Conservation (phyloP, 345 rosid genomes). For the Eucalyptus sp. region DNA sequence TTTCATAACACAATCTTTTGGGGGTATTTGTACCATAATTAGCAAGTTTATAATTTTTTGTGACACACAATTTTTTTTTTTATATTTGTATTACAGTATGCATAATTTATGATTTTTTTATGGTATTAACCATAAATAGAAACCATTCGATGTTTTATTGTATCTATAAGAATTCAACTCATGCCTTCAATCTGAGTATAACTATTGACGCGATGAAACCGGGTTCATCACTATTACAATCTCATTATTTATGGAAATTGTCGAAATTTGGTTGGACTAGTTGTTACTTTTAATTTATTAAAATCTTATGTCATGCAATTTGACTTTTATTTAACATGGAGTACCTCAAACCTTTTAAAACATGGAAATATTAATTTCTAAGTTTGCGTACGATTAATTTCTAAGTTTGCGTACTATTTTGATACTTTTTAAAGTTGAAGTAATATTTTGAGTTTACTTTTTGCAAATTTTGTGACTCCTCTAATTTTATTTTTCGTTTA, state of each 20-base stretch:
- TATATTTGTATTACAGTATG: too few relatives aligned
- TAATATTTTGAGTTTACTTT: too few relatives aligned
- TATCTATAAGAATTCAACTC: background rate
- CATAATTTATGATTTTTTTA: too few relatives aligned
- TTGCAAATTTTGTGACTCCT: background rate
- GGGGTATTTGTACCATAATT: too few relatives aligned
- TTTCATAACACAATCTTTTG: too few relatives aligned
- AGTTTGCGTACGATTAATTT: background rate
- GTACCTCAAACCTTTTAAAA: background rate
- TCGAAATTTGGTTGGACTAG: too few relatives aligned
- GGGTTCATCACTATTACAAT: background rate
- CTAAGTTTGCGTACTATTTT: too few relatives aligned
- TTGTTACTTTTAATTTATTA: too few relatives aligned
- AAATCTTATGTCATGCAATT: background rate
- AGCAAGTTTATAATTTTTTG: too few relatives aligned
- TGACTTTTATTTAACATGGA: background rate
- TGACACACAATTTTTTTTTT: too few relatives aligned
- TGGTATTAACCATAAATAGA: background rate
- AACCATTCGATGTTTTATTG: background rate
- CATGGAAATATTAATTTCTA: too few relatives aligned
- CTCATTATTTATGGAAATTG: background rate
- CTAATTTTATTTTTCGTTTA: too few relatives aligned
- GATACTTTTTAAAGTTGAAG: background rate
- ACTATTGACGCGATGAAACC: background rate
- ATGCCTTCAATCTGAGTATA: background rate